Conservation (phyloP, 2,329 filamentous ascomycete species). For the Alternaria brassicae region DNA sequence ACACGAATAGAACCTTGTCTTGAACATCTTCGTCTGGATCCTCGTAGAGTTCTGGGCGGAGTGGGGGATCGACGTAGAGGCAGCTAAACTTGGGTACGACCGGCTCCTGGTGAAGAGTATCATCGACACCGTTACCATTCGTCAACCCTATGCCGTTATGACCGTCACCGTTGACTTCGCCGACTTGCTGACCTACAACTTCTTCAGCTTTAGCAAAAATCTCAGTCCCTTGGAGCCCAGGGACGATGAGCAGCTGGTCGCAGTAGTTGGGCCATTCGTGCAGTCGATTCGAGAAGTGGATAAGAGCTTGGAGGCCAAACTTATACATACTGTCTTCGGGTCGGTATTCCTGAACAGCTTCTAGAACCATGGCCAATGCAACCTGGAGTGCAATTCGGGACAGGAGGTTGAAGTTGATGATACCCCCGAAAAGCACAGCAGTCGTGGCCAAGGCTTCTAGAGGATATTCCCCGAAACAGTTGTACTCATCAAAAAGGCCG, state of each 20-base stretch:
- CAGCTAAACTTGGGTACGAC: constrained; percentile 76
- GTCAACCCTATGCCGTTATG: constrained; percentile 61
- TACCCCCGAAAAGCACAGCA: constrained; percentile 93
- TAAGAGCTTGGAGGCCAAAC: constrained; percentile 92
- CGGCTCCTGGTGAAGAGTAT: constrained; percentile 65
- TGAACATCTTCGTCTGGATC: constrained; percentile 85
- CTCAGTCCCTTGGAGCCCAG: constrained; percentile 82
- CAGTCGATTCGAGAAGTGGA: constrained; percentile 83
- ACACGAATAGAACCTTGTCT: constrained; percentile 91
- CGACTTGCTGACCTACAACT: constrained; percentile 72
- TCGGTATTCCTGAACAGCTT: constrained; percentile 85
- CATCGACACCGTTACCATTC: constrained; percentile 73
- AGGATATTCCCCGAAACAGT: constrained; percentile 93
- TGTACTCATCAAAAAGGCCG: constrained; percentile 95
- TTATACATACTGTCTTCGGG: constrained; percentile 95
- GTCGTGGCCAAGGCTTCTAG: constrained; percentile 95
- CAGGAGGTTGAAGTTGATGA: constrained; percentile 92
- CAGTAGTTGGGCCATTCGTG: constrained; percentile 97
- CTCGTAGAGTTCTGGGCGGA: constrained; percentile 70
- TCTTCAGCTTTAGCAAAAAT: constrained; percentile 84
- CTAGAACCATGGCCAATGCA: constrained; percentile 96
- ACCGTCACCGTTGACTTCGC: constrained; percentile 60
- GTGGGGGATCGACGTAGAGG: constrained; percentile 75
- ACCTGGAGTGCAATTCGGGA: constrained; percentile 90
- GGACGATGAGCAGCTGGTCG: constrained; percentile 80